Conservation (phyloP, 1,139 yeast species). For the Meyerozyma sp. region DNA sequence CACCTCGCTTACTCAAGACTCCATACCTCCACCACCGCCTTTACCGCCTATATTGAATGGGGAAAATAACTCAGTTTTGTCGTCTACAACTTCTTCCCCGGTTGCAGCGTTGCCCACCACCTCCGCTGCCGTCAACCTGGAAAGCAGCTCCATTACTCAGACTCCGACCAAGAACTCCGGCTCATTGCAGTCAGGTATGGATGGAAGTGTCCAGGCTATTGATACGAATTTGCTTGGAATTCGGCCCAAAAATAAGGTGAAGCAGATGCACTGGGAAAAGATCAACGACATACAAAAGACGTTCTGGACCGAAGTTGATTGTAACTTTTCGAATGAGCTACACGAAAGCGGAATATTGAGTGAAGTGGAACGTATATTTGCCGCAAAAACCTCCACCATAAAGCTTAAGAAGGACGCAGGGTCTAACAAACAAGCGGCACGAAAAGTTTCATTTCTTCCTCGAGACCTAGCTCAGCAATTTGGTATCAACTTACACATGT, state of each 20-base stretch:
- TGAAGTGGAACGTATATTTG: constrained; percentile 77
- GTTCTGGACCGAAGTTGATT: constrained; percentile 68
- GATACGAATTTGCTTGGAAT: constrained; percentile 9
- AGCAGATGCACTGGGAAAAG: constrained; percentile 95
- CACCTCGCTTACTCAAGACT: neutral
- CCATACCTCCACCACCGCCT: constrained; percentile 22
- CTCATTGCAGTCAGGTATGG: neutral
- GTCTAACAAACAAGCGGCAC: constrained; percentile 10
- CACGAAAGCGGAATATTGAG: constrained; percentile 66
- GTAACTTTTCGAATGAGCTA: constrained; percentile 48
- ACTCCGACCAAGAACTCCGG: constrained; percentile 2
- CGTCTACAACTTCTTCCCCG: constrained; percentile 7
- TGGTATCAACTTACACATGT: constrained; percentile 87
- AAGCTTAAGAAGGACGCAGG: constrained; percentile 32
- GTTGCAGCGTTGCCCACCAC: constrained; percentile 11
- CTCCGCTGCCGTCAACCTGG: constrained; percentile 12
- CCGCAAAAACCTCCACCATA: constrained; percentile 49
- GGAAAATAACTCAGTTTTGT: constrained; percentile 1
- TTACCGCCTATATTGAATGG: constrained; percentile 8
- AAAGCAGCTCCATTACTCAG: constrained; percentile 5
- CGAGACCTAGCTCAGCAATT: constrained; percentile 80
- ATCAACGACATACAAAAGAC: constrained; percentile 67
- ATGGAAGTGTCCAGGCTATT: neutral
- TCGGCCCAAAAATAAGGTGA: constrained; percentile 62
- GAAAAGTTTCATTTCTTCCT: constrained; percentile 58